Evolutionary conservation across 352 stramenopile genomes (phyloP), one percentile per base, ranked within the genome.

Genomic region (Achlya hypogyna): DNA sequence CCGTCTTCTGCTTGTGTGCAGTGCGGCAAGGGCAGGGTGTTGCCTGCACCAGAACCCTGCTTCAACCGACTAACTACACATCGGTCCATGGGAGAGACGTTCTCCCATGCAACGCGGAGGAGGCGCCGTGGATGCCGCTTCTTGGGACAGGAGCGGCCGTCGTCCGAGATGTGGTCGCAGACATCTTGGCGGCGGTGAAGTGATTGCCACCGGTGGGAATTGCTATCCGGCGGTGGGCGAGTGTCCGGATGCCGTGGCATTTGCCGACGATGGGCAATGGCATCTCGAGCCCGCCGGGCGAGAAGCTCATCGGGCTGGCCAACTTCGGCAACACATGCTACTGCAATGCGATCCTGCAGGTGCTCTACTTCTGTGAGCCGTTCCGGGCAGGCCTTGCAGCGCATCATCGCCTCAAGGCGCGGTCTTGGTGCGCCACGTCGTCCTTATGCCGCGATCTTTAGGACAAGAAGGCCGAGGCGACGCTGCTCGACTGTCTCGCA

Each of bases 271-370:
- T 67, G 60, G 60, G 60, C 25, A 67, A 67, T 58, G 60, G 60
- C 14, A 67, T 67, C 40, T 67, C 60, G n/a, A 45, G 31, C 27
- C 47, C 47, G n/a, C 18, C n/a, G n/a, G 43, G 51, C 32, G 69
- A 78, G 47, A 69, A 70, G 49, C 75, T 71, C 54, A 75, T 74
- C 69, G 73, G 73, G 23, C 65, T 78, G 25, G 73, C 77, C 58
- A 78, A 78, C 68, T 78, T 78, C 58, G 73, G 73, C 58, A 78
- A 76, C 51, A 78, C 73, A 14, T 78, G 73, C 63, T 78, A 78
- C 69, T 76, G 71, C 63, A 78, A 78, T 62, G 70, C 71, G 1
- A 65, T 78, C 25, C 51, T 78, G 5, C 72, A 76, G 27, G 52
- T 58, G 32, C 56, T 70, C 38, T 70, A 70, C 56, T 70, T 70